Conservation (phyloP, 202 grass and related monocot genomes). For the Panicum hallii region DNA sequence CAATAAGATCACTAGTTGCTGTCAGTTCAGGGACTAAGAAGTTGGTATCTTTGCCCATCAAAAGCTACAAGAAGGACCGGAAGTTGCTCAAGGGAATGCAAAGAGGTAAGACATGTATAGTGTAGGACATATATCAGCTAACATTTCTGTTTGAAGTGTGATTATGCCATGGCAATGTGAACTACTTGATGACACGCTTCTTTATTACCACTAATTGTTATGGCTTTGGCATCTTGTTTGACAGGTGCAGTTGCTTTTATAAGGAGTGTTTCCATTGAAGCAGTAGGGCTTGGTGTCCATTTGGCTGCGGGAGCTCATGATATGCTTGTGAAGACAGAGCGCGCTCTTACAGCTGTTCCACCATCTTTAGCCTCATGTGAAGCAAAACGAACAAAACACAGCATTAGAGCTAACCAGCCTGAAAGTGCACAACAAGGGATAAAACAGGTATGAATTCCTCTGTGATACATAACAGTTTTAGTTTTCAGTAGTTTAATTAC, state of each 20-base stretch:
- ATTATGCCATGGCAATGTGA: conserved; percentile 32
- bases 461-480: conserved; percentile 14
- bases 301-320: conserved; percentile 96
- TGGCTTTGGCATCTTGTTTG: conserved; percentile 37
- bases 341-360: conserved; percentile 67
- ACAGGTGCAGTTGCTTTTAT: conserved; percentile 91
- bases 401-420: conserved; percentile 86
- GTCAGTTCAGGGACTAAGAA: conserved; percentile 93
- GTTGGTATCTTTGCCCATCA: conserved; percentile 84
- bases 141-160: conserved; percentile 33
- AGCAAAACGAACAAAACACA: conserved; percentile 63
- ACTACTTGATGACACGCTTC: conserved; percentile 5
- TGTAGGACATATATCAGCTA: conserved; percentile 23
- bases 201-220: conserved; percentile 22
- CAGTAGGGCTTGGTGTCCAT: conserved; percentile 93
- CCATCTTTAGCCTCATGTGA: conserved; percentile 52
- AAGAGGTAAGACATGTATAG: conserved; percentile 71
- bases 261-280: conserved; percentile 92
- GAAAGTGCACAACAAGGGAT: conserved; percentile 85
- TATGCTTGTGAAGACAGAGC: conserved; percentile 86
- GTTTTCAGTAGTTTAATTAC: conserved; percentile 5
- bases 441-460: conserved; percentile 67
- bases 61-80: conserved; percentile 94
- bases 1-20: conserved; percentile 92
- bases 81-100: conserved; percentile 98